Evolutionary conservation across 371 early-diverging fungal species (phyloP), one percentile per base, ranked within the genome.

Genomic region (Parasitella parasitica): DNA sequence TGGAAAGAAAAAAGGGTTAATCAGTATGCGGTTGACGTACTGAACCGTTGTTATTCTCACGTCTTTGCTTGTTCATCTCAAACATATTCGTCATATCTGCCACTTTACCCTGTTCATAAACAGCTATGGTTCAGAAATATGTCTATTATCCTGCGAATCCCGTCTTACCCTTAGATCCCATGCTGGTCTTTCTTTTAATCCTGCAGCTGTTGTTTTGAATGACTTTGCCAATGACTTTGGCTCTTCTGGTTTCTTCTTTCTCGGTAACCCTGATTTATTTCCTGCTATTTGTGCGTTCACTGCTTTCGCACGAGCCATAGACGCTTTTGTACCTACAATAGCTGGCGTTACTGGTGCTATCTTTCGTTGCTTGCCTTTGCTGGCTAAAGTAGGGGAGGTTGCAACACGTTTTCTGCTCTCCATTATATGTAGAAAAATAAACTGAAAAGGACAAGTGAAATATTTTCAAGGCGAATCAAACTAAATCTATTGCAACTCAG

Each of bases 161-260:
- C n/a, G n/a, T n/a, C n/a, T 55, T 77, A 78, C 78, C 51, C 78
- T 59, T 32, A 75, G 61, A 61, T 78, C 75, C 78, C 78, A 78
- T n/a, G 69, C 48, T 12, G 75, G 72, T 49, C 73, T 66, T 54
- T 73, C 65, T 38, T 74, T 74, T 11, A 67, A 24, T 8, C 43
- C 54, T 38, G 57, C 18, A 15, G 64, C 43, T 37, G 52, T 57
- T 37, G 57, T 52, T 9, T 61, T 49, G 24, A 60, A 64, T 1
- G 64, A 52, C 13, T 53, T 50, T 4, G 57, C 46, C 22, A 48
- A 39, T 15, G 63, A 35, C 8, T 56, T 55, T 3, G 64, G 26
- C 37, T 59, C 60, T 12, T 30, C 28, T 8, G 34, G 20, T 5
- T 24, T 28, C 30, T 15, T 43, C 61, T 39, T 57, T 22, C 26